Evolutionary conservation across 2,329 filamentous ascomycete genomes (phyloP).

Genomic region (Corynespora cassiicola): DNA sequence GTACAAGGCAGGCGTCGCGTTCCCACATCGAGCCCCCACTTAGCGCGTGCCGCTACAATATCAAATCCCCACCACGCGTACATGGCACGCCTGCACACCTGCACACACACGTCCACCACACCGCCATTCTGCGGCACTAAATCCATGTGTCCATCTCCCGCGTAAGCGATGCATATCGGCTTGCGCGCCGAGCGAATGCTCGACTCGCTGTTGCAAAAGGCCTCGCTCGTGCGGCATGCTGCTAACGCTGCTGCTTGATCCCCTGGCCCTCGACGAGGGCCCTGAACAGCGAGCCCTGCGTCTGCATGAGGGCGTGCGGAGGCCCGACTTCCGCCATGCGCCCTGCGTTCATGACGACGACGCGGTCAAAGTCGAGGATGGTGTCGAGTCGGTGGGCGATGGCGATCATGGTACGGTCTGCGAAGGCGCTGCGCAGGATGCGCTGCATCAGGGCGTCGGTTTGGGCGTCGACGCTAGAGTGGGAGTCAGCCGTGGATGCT

Average conservation of each 20-base stretch:
- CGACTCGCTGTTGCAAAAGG: too few species aligned
- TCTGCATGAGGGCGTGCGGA: conserved; percentile 11
- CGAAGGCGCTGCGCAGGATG: conserved; percentile 82
- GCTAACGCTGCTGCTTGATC: conserved; percentile 4
- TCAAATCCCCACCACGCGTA: too few species aligned
- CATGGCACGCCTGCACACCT: too few species aligned
- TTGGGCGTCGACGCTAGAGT: conserved; percentile 78
- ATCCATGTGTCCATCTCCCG: too few species aligned
- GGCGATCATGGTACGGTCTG: conserved; percentile 84
- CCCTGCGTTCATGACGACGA: conserved; percentile 88
- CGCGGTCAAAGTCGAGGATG: conserved; percentile 95
- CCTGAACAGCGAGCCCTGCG: conserved; percentile 14
- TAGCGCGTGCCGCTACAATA: too few species aligned
- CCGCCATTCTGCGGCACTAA: too few species aligned
- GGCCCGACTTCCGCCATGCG: conserved; percentile 80
- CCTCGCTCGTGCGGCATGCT: too few species aligned
- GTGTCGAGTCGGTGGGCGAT: conserved; percentile 93
- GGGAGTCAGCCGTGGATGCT: background rate
- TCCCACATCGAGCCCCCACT: too few species aligned
- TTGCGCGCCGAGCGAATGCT: too few species aligned
- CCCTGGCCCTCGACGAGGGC: conserved; percentile 21
- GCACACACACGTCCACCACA: too few species aligned
- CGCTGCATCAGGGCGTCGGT: conserved; percentile 93
- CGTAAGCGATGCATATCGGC: too few species aligned
- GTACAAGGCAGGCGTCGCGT: too few species aligned